phyloP scores from a whole-genome alignment of 1,139 yeast species.

The Sugiyamaella pinicola region DNA sequence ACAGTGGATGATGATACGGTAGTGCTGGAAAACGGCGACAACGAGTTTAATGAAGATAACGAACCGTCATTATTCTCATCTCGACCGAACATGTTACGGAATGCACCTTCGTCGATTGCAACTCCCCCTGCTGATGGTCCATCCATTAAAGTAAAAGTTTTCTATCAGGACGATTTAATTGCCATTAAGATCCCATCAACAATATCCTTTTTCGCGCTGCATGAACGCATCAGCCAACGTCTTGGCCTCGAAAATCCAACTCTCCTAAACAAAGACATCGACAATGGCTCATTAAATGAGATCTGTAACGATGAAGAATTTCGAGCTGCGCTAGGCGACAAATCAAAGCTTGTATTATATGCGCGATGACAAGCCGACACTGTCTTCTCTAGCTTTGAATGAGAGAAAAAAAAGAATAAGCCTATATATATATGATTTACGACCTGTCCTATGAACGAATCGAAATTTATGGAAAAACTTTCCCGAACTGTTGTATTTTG shows the following conservation, averaged over 20 bases:
- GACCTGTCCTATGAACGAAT: background rate
- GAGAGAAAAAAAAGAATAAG: background rate
- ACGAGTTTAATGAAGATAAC: background rate
- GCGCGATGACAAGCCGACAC: conserved; percentile 33
- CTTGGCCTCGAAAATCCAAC: conserved; percentile 44
- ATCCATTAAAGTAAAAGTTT: conserved; percentile 74
- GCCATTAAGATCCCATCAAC: conserved; percentile 74
- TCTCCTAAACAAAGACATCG: conserved; percentile 38
- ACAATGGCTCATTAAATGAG: conserved; percentile 36
- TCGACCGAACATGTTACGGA: background rate
- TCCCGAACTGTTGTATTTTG: background rate
- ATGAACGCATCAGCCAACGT: conserved; percentile 65
- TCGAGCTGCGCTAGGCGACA: conserved; percentile 37
- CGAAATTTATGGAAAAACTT: background rate
- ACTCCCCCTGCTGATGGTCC: conserved; percentile 8
- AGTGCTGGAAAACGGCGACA: conserved; percentile 4
- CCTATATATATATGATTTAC: background rate
- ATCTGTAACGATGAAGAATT: conserved; percentile 39
- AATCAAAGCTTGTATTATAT: conserved; percentile 43
- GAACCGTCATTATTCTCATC: too few relatives aligned
- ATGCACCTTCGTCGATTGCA: conserved; percentile 2
- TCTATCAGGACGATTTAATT: conserved; percentile 85
- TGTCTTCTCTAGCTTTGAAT: background rate
- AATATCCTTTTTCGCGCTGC: conserved; percentile 62
- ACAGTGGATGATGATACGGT: conserved; percentile 18